These are phyloP conservation scores for Aspergillus fischeri DNA, from an alignment of 2,329 filamentous ascomycete genomes.

Conservation along the genomic window DNA sequence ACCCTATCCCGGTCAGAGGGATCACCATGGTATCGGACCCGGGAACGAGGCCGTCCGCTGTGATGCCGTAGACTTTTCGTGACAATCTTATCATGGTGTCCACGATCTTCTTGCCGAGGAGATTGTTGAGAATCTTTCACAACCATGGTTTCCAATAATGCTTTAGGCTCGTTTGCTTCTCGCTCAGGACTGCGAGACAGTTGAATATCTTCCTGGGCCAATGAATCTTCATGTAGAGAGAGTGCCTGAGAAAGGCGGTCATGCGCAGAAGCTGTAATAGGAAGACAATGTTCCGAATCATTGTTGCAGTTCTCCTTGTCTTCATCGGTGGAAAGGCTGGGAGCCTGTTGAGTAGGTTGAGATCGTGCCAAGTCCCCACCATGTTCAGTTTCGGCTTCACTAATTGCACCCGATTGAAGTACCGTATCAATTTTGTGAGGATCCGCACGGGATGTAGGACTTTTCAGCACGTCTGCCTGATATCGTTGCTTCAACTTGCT, in stretches of 20 bases:
- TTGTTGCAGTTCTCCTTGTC: slow-evolving; percentile 45
- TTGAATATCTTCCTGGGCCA: slow-evolving; percentile 2
- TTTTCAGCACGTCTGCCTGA: slow-evolving; percentile 7
- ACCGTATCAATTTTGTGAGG: slow-evolving; percentile 16
- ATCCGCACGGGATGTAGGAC: slow-evolving; percentile 13
- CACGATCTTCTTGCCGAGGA: slow-evolving; percentile 14
- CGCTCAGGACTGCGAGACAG: slow-evolving; percentile 1
- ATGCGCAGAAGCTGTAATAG: slow-evolving; percentile 32
- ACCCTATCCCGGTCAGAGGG: background rate
- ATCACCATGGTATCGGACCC: slow-evolving; percentile 6
- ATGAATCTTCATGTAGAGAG: slow-evolving; percentile 21
- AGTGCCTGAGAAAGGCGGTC: slow-evolving; percentile 37
- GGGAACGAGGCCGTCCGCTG: background rate
- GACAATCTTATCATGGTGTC: background rate
- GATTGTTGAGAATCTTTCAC: slow-evolving; percentile 38
- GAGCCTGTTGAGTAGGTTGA: slow-evolving; percentile 25
- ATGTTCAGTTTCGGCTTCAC: slow-evolving; percentile 46
- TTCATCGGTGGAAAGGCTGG: slow-evolving; percentile 35
- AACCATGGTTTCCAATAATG: slow-evolving; percentile 30
- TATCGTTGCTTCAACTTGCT: slow-evolving; percentile 3
- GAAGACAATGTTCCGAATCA: slow-evolving; percentile 21
- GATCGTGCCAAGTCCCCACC: slow-evolving; percentile 36
- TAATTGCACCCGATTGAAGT: slow-evolving; percentile 22
- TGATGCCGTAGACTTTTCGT: slow-evolving; percentile 2
- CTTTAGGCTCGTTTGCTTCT: slow-evolving; percentile 7